Base-by-base conservation (phyloP, 176 grass and related monocot genomes). In the Juncus inflexus region DNA sequence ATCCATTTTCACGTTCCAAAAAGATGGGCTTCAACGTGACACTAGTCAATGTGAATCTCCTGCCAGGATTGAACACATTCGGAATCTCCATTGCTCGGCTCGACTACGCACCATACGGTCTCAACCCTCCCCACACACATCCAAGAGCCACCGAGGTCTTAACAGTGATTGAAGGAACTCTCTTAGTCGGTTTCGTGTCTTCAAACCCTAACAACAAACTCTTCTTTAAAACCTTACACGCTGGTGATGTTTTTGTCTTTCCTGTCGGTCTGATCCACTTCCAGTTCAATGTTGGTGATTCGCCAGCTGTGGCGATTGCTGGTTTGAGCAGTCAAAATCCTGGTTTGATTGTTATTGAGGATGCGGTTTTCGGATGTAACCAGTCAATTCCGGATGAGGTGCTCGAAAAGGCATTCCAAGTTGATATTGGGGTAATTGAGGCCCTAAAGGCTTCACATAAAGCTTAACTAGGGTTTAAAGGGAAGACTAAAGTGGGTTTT, bases 11-110 rank as follows among this genome's bases (percentile, higher is more conserved):
- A 6, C 4, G 1, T 7, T 35, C 3, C 2, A 37, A 35, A 59
- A 70, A 70, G 67, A 40, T 78, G 2, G 69, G 81, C n/a, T 78
- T 68, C 35, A 83, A 83, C 12, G 75, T 83, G 13, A 83, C 81
- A 10, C 7, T 74, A 13, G 68, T 83, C 2, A 64, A 78, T 3
- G 75, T 40, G 4, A 8, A 57, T 3, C 65, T 19, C 6, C 15
- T 83, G 5, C 69, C 81, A 0, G 81, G 81, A 3, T 12, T 83
- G 40, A 78, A 78, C 63, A 69, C 81, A 4, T 52, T 78, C 0
- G 75, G 81, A 15, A 13, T 78, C 75, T 55, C 74, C 5, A 73
- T 83, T n/a, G 62, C 74, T 12, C 80, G 81, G 41, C 64, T 83
- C 35, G 81, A 83, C 75, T 67, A 43, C 4, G 75, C 75, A 7